Conservation (phyloP, 257 asterid species). For the Solanum sejunctum region DNA sequence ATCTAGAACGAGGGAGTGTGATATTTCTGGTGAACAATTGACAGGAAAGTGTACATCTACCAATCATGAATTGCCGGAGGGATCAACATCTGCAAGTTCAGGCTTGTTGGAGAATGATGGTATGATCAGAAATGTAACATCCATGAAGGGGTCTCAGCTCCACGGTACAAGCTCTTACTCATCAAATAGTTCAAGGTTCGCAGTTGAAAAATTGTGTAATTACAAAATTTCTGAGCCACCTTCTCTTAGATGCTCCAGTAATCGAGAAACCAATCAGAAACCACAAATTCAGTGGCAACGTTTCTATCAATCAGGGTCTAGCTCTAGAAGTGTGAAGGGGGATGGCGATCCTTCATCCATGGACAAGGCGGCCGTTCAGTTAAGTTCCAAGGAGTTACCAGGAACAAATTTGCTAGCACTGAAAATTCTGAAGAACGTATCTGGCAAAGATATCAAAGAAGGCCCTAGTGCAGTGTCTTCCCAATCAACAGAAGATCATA, state of each 20-base stretch:
- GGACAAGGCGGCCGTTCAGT: background rate
- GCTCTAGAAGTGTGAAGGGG: background rate
- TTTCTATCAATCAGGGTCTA: background rate
- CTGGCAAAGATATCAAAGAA: background rate
- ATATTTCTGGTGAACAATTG: constrained; percentile 1
- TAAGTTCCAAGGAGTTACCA: constrained; percentile 2
- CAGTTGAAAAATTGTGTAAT: constrained; percentile 9
- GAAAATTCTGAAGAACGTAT: background rate
- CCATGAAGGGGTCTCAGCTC: background rate
- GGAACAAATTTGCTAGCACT: background rate
- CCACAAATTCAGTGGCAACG: background rate
- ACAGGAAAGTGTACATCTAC: background rate
- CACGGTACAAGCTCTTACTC: background rate
- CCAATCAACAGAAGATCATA: background rate
- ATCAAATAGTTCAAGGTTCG: background rate
- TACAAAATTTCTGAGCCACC: constrained; percentile 1
- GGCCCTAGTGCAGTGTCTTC: constrained; percentile 7
- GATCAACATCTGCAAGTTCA: constrained; percentile 6
- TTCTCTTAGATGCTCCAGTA: constrained; percentile 9
- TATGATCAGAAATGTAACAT: background rate
- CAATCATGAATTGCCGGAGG: background rate
- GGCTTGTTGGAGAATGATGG: background rate
- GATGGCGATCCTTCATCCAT: background rate
- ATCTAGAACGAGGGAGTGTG: background rate
- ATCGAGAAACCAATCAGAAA: background rate